phyloP scores from a whole-genome alignment of 2,329 filamentous ascomycete species.

The Xylariaceae sp. region DNA sequence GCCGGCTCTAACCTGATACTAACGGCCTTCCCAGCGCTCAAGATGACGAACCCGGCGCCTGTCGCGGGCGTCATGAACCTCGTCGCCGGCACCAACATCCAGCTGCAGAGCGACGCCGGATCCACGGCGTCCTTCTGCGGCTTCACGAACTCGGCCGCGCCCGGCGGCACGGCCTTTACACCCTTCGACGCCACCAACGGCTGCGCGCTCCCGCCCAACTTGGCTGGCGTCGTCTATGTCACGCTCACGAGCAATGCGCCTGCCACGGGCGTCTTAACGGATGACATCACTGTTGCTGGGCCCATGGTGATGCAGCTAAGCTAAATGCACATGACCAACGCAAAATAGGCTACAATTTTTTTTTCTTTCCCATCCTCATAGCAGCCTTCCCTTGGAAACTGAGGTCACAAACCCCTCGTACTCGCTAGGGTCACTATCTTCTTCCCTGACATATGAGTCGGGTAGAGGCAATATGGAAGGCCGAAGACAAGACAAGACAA shows the following conservation, averaged over 20 bases:
- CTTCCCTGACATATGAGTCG: no score
- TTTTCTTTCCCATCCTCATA: neutral
- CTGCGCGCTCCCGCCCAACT: constrained; percentile 67
- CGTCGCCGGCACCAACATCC: constrained; percentile 50
- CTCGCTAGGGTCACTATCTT: neutral
- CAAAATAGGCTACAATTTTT: neutral
- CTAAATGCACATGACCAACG: constrained; percentile 44
- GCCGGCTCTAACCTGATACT: constrained; percentile 68
- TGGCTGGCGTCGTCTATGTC: constrained; percentile 71
- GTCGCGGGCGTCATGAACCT: constrained; percentile 48
- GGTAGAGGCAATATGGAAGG: neutral
- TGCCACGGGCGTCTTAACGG: constrained; percentile 58
- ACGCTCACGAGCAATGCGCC: constrained; percentile 65
- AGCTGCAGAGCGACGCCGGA: constrained; percentile 59
- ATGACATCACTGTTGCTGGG: constrained; percentile 71
- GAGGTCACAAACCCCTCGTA: neutral
- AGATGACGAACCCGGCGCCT: constrained; percentile 55
- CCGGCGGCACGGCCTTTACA: constrained; percentile 67
- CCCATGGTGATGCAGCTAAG: constrained; percentile 64
- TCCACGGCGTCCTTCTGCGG: constrained; percentile 65
- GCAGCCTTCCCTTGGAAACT: neutral
- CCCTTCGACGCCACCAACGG: constrained; percentile 59
- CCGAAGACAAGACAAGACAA: no score
- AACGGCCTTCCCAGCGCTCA: constrained; percentile 66
- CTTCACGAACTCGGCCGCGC: constrained; percentile 67